Evolutionary conservation across 2,329 filamentous ascomycete genomes (phyloP).

Genomic region (Aureobasidium sp.): DNA sequence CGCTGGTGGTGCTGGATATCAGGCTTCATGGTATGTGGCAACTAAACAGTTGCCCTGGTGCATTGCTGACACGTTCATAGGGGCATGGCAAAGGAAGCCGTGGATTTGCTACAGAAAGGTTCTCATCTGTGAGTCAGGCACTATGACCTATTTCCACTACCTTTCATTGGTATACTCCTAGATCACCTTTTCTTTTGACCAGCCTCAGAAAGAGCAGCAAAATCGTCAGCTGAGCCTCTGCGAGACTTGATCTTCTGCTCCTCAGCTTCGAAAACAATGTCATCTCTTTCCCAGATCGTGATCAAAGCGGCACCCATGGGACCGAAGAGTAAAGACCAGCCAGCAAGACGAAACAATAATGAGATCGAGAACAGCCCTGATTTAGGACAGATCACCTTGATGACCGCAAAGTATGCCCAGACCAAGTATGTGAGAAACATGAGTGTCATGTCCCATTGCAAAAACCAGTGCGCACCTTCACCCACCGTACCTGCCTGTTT

Average conservation of each 20-base stretch:
- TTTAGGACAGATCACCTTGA: neutral
- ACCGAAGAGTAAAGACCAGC: neutral
- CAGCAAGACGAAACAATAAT: neutral
- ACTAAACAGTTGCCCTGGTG: no score
- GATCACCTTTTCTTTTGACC: neutral
- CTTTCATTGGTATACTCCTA: neutral
- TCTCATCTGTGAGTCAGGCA: neutral
- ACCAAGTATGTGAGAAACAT: neutral
- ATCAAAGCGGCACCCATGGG: slow-evolving; percentile 4
- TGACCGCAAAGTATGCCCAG: neutral
- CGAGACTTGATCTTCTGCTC: slow-evolving; percentile 1
- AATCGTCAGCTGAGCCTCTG: neutral
- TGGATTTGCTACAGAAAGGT: slow-evolving; percentile 6
- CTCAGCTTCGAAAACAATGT: neutral
- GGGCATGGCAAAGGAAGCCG: slow-evolving; percentile 13
- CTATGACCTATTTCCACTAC: neutral
- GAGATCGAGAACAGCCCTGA: neutral
- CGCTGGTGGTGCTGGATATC: slow-evolving; percentile 65
- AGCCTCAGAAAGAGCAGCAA: neutral
- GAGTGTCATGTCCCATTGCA: slow-evolving; percentile 13
- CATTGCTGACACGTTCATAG: neutral
- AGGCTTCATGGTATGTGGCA: slow-evolving; percentile 23
- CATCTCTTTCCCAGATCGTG: slow-evolving; percentile 10
- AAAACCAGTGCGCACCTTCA: slow-evolving; percentile 13
- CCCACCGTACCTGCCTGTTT: neutral